Base-by-base conservation (phyloP, 2,329 filamentous ascomycete genomes). In the Sclerotinia sclerotiorum region DNA sequence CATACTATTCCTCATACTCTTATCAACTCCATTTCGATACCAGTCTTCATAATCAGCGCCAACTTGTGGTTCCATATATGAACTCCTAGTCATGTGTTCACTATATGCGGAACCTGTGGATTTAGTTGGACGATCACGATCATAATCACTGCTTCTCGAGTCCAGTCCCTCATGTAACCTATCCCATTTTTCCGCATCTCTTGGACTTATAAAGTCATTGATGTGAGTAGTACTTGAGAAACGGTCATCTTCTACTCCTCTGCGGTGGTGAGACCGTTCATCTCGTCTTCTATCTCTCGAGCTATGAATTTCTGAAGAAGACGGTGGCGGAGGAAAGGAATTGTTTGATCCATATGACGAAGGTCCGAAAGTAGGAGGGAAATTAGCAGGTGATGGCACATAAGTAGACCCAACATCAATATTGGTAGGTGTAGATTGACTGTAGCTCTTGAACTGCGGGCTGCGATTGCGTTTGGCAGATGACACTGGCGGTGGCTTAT, bases 141-240 rank as follows among this genome's bases (percentile, higher is more conserved):
- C 66, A 65, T 64, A 68, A 49, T 65, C 66, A 29, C 49, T 68
- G 21, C 66, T 55, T 39, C 58, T 58, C 42, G 52, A 57, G 6
- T 66, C 52, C 39, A 57, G 21, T 46, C 64, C 42, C 17, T 68
- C 74, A 42, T 73, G 71, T 15, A 74, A 70, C 10, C 75, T 69
- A 69, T 77, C 75, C 72, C 72, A 76, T 58, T 70, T 72, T 67
- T 77, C 75, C 21, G 75, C 75, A 67, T 77, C 75, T 52, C 74
- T 69, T 3, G 75, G 75, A 70, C 72, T 74, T 29, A 71, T 75
- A 52, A 76, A 74, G 10, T 77, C 74, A 39, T 68, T 72, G 13
- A 51, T 17, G 27, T 62, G 32, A 19, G 70, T 55, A 24, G 71
- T 68, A 55, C 70, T 68, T 5, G 66, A 44, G 58, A 64, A 56